A percentile compares a stretch with the other conserved stretches of the same genome.
Conservation (phyloP, 75 land plant species). For the Sequoiadendron giganteum region DNA sequence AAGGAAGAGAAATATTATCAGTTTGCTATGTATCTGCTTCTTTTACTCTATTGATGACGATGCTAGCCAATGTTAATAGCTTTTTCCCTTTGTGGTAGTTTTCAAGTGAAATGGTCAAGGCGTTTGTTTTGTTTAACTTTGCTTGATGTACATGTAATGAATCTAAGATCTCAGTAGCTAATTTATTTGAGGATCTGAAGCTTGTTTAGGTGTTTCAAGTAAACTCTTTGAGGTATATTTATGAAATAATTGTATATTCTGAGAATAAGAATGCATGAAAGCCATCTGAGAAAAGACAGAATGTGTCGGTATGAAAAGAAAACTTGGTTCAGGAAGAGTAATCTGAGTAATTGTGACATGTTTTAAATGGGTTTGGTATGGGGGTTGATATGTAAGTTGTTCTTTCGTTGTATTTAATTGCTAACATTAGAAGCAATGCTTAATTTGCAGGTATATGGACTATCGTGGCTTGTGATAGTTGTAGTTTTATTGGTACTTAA, state of each 20-base stretch:
- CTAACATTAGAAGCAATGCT: not conserved
- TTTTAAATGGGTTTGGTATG: not conserved
- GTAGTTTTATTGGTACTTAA: slow-evolving; percentile 61
- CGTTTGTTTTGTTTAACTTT: not conserved
- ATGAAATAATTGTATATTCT: not conserved
- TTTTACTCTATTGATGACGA: not conserved
- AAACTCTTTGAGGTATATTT: not conserved
- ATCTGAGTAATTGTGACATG: not conserved
- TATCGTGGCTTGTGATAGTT: slow-evolving; percentile 89
- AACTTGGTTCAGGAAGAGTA: too few relatives aligned
- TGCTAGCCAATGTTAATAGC: too few relatives aligned
- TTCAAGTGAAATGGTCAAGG: not conserved
- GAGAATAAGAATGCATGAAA: not conserved
- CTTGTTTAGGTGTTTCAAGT: not conserved
- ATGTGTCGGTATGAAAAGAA: not conserved
- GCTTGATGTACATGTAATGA: not conserved
- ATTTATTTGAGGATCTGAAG: not conserved
- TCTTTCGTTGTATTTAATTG: not conserved
- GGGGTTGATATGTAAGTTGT: not conserved
- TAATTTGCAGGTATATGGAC: slow-evolving; percentile 73
- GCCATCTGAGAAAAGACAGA: not conserved
- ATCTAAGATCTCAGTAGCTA: not conserved
- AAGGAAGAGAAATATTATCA: not conserved
- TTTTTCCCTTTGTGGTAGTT: too few relatives aligned
- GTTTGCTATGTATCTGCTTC: not conserved